Evolutionary conservation across 805 yeast species (phyloP).

Genomic region (Yarrowia sp.): DNA sequence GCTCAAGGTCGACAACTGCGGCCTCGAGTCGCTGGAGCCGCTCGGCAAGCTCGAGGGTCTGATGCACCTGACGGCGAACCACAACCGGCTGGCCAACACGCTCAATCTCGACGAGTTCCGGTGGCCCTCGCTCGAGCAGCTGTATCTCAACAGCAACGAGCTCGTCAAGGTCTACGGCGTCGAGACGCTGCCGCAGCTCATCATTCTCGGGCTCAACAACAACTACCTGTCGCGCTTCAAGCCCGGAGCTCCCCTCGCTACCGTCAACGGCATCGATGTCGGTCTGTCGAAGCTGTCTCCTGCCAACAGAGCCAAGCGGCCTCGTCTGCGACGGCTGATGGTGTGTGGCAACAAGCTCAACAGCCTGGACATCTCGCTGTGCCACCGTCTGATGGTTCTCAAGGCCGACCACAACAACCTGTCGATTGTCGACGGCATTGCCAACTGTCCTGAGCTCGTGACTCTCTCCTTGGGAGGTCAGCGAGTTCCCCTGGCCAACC

Average conservation of each 20-base stretch:
- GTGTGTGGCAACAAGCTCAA: slow-evolving; percentile 42
- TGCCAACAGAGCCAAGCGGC: not conserved
- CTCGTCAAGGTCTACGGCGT: slow-evolving; percentile 34
- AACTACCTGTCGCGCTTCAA: slow-evolving; percentile 33
- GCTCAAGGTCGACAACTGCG: slow-evolving; percentile 46
- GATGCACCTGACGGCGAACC: slow-evolving; percentile 33
- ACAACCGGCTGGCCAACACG: slow-evolving; percentile 32
- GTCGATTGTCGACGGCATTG: slow-evolving; percentile 36
- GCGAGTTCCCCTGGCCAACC: slow-evolving; percentile 15
- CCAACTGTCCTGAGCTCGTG: slow-evolving; percentile 43
- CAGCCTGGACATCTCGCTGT: slow-evolving; percentile 37
- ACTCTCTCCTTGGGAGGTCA: slow-evolving; percentile 35
- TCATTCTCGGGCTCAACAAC: slow-evolving; percentile 44
- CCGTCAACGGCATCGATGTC: slow-evolving; percentile 10
- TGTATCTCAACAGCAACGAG: slow-evolving; percentile 34
- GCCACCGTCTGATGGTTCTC: slow-evolving; percentile 28
- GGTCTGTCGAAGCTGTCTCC: not conserved
- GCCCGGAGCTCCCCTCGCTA: slow-evolving; percentile 2
- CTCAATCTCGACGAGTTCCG: slow-evolving; percentile 31
- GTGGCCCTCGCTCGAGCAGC: slow-evolving; percentile 34
- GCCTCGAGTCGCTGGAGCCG: slow-evolving; percentile 41
- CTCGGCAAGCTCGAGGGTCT: slow-evolving; percentile 43
- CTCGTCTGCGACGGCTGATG: slow-evolving; percentile 36
- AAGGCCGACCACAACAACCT: slow-evolving; percentile 33
- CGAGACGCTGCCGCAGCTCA: slow-evolving; percentile 37